Conservation (phyloP, 495 filamentous ascomycete genomes). For the Penicillium subrubescens region DNA sequence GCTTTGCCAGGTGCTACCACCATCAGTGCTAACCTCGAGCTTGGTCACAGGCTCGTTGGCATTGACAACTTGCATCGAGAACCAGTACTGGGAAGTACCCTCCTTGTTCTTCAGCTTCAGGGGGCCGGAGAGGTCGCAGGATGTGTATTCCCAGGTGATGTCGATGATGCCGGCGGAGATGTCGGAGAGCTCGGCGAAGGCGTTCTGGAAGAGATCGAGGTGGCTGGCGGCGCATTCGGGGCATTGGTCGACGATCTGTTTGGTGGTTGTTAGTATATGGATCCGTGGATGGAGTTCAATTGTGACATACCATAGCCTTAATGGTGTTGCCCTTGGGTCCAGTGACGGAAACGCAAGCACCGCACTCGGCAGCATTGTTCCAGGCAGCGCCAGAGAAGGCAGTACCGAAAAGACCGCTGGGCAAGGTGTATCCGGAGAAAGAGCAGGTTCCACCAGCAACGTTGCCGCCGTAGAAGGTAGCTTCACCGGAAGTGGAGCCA, state of each 20-base stretch:
- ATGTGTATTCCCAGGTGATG: conserved; percentile 53
- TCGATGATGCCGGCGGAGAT: conserved; percentile 54
- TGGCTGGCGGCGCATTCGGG: conserved; percentile 57
- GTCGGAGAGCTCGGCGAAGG: conserved; percentile 51
- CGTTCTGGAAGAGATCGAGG: conserved; percentile 61
- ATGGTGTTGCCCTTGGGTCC: conserved; percentile 57
- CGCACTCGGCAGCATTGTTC: conserved; percentile 55
- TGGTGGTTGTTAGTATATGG: neutral
- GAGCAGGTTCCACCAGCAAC: conserved; percentile 59
- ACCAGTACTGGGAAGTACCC: conserved; percentile 56
- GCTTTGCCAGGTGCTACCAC: conserved; percentile 52
- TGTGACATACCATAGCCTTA: conserved; percentile 59
- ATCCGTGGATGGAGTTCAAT: neutral
- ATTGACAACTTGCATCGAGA: conserved; percentile 62
- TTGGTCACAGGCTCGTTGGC: conserved; percentile 52
- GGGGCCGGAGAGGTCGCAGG: conserved; percentile 55
- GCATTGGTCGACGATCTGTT: conserved; percentile 62
- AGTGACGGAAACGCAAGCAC: conserved; percentile 58
- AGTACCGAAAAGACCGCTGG: conserved; percentile 54
- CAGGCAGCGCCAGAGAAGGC: conserved; percentile 55
- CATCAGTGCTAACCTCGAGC: conserved; percentile 60
- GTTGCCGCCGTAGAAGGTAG: conserved; percentile 61
- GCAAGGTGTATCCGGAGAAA: conserved; percentile 60
- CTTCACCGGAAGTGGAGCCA: conserved; percentile 34
- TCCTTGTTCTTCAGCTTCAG: conserved; percentile 58